Conservation (phyloP, 148 eudicot species). For the Amaranthus hypochondriacus region DNA sequence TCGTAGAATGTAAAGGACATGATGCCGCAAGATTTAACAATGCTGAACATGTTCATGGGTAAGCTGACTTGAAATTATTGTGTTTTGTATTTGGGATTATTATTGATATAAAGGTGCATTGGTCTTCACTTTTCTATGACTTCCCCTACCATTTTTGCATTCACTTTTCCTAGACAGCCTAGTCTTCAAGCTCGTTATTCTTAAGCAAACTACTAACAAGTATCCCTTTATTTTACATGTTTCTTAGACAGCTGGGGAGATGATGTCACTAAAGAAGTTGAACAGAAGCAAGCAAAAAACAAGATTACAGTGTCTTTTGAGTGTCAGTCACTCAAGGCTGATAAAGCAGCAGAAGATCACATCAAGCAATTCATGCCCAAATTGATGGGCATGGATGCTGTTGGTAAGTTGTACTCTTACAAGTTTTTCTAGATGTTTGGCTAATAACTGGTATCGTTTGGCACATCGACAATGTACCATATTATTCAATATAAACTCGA, state of each 20-base stretch:
- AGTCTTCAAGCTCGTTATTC: conserved; percentile 9
- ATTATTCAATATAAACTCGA: background rate
- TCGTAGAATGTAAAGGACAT: conserved; percentile 96
- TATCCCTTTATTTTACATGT: conserved; percentile 8
- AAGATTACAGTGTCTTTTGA: conserved; percentile 63
- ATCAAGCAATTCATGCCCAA: conserved; percentile 84
- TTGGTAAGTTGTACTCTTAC: conserved; percentile 47
- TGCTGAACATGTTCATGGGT: conserved; percentile 92
- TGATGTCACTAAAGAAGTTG: conserved; percentile 69
- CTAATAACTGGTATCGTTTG: background rate
- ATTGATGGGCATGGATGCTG: conserved; percentile 90
- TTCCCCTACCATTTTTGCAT: background rate
- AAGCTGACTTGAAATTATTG: conserved; percentile 17
- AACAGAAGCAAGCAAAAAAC: conserved; percentile 48
- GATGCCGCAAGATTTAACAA: conserved; percentile 86
- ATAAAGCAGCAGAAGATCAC: conserved; percentile 89
- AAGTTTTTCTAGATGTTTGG: background rate
- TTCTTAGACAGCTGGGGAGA: conserved; percentile 71
- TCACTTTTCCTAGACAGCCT: background rate
- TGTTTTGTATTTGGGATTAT: background rate
- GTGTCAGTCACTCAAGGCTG: conserved; percentile 90
- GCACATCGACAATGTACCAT: background rate
- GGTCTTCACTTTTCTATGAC: background rate
- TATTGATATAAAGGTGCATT: no score
- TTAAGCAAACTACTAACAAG: background rate